phyloP scores from a whole-genome alignment of 1,139 yeast species.

The Candida dubliniensis region DNA sequence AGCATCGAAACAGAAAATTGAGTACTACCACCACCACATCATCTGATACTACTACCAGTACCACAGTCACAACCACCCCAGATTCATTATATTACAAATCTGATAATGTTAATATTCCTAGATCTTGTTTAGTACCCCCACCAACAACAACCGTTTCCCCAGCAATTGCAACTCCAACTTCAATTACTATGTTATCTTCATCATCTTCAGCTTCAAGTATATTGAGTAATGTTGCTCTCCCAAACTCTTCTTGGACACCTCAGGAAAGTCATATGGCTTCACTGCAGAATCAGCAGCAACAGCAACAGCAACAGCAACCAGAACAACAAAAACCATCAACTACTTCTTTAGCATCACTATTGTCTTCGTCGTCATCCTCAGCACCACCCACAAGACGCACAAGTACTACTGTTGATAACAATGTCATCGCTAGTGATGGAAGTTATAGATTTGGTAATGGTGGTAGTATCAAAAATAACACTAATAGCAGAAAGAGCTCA shows the following conservation, averaged over 20 bases:
- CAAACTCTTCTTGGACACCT: conserved; percentile 1
- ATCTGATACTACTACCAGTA: no score
- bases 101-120: conserved; percentile 8
- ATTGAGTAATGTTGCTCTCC: not conserved
- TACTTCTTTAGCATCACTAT: not conserved
- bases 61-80: no score
- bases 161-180: conserved; percentile 1
- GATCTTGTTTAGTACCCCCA: conserved; percentile 4
- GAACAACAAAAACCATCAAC: not conserved
- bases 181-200: not conserved
- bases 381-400: no score
- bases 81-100: conserved; percentile 3
- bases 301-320: not conserved
- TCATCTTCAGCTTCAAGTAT: conserved; percentile 3
- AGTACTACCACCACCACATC: no score
- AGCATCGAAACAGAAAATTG: no score
- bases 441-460: no score
- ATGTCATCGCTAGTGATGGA: no score
- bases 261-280: not conserved
- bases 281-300: not conserved
- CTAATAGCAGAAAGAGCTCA: conserved; percentile 4
- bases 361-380: conserved; percentile 1
- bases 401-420: no score
- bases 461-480: conserved; percentile 3
- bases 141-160: not conserved